Percentiles rank a stretch among this genome's conserved stretches.
Evolutionary conservation across 257 asterid genomes (phyloP).

Genomic region (Ilex asprella): DNA sequence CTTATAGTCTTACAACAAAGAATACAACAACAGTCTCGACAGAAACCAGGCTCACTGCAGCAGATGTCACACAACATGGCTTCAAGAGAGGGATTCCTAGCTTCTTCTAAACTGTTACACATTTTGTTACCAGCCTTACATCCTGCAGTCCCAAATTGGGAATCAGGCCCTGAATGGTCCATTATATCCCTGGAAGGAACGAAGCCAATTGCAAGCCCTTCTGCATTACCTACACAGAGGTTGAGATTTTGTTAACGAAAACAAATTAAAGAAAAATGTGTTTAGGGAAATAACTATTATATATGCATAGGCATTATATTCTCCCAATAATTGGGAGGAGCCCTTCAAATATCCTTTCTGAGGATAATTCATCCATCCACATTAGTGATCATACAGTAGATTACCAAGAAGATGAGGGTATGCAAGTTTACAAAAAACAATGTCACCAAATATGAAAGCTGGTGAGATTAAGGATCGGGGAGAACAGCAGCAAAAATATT

Average conservation of each 20-base stretch:
- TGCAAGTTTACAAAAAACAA: too few species aligned
- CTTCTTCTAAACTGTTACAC: constrained; percentile 51
- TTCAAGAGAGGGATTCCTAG: constrained; percentile 26
- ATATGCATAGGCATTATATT: too few species aligned
- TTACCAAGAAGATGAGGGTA: too few species aligned
- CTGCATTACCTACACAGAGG: constrained; percentile 20
- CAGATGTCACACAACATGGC: constrained; percentile 67
- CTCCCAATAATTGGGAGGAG: too few species aligned
- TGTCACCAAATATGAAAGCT: too few species aligned
- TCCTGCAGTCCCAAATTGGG: constrained; percentile 14
- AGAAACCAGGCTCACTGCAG: constrained; percentile 67
- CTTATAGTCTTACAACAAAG: constrained; percentile 51
- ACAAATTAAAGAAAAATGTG: too few species aligned
- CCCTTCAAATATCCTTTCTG: too few species aligned
- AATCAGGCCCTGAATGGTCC: constrained; percentile 24
- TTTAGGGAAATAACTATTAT: too few species aligned
- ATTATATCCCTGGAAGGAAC: constrained; percentile 12
- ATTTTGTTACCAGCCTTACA: constrained; percentile 62
- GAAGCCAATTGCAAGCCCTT: constrained; percentile 2
- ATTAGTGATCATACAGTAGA: too few species aligned
- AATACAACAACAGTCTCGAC: constrained; percentile 85
- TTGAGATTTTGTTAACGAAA: neutral
- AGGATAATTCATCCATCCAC: too few species aligned
- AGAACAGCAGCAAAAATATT: too few species aligned
- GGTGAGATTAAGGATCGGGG: too few species aligned